phyloP scores from a whole-genome alignment of 345 rosid genomes.

The Lagerstroemia speciosa region DNA sequence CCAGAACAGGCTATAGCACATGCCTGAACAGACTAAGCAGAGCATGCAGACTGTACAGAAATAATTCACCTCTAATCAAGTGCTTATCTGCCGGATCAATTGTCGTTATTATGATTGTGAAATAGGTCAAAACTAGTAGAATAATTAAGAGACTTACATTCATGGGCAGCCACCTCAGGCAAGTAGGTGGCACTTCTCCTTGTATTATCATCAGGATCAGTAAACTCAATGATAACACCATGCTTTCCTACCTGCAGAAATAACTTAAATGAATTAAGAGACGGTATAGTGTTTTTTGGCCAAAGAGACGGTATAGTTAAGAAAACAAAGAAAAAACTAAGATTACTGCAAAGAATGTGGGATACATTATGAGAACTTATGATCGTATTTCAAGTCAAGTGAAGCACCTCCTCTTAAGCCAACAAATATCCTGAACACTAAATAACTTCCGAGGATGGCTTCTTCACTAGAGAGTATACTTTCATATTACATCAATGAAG shows the following conservation, averaged over 20 bases:
- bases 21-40: too few species aligned
- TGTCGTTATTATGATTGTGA: too few species aligned
- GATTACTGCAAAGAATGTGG: neutral
- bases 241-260: constrained; percentile 71
- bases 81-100: too few species aligned
- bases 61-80: too few species aligned
- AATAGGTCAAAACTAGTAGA: neutral
- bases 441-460: neutral
- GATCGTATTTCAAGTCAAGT: neutral
- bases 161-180: constrained; percentile 97
- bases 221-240: constrained; percentile 86
- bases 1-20: too few species aligned
- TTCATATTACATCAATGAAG: neutral
- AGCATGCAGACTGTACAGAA: too few species aligned
- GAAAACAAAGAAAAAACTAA: neutral
- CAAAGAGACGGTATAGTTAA: neutral
- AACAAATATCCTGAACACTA: neutral
- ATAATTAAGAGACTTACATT: constrained; percentile 38
- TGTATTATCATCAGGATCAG: constrained; percentile 52
- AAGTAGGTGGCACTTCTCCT: constrained; percentile 87
- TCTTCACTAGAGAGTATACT: neutral
- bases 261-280: neutral
- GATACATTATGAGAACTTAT: neutral
- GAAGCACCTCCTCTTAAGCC: neutral
- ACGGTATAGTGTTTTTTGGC: too few species aligned